Conservation (phyloP, 768 basidiomycete genomes). For the Naganishia friedmannii region DNA sequence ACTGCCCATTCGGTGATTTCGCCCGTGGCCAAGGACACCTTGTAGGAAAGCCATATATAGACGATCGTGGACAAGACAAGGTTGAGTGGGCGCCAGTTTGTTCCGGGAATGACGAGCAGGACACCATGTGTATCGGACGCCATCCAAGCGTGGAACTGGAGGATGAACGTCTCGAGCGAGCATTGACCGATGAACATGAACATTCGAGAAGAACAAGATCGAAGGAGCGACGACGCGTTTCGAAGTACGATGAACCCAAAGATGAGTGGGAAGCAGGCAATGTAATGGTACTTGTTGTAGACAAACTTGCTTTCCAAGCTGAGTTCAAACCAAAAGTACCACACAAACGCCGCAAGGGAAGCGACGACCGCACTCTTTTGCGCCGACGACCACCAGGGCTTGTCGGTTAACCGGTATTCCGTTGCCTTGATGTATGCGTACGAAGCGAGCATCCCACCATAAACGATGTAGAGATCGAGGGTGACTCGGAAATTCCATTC, state of each 20-base stretch:
- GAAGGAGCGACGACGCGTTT: slow-evolving; percentile 69
- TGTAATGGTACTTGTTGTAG: slow-evolving; percentile 84
- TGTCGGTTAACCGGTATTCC: slow-evolving; percentile 68
- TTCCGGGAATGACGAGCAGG: slow-evolving; percentile 73
- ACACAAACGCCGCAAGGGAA: slow-evolving; percentile 61
- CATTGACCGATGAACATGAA: slow-evolving; percentile 82
- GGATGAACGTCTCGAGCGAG: slow-evolving; percentile 85
- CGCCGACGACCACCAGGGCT: slow-evolving; percentile 63
- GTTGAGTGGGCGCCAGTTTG: slow-evolving; percentile 70
- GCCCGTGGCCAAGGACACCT: slow-evolving; percentile 70
- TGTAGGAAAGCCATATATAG: slow-evolving; percentile 77
- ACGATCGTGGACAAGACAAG: slow-evolving; percentile 69
- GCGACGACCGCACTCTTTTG: slow-evolving; percentile 58
- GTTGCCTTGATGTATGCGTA: slow-evolving; percentile 71
- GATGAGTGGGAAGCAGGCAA: slow-evolving; percentile 75
- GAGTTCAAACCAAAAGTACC: slow-evolving; percentile 83
- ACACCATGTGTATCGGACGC: slow-evolving; percentile 79
- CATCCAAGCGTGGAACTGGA: slow-evolving; percentile 82
- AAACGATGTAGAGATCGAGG: slow-evolving; percentile 85
- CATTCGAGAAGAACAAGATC: slow-evolving; percentile 65
- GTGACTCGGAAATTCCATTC: slow-evolving; percentile 88
- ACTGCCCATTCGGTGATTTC: slow-evolving; percentile 62
- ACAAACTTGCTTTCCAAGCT: slow-evolving; percentile 71
- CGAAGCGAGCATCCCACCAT: slow-evolving; percentile 77
- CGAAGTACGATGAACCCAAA: slow-evolving; percentile 70